Base-by-base conservation (phyloP, 129 eudicot genomes). In the Flaveria linearis region DNA sequence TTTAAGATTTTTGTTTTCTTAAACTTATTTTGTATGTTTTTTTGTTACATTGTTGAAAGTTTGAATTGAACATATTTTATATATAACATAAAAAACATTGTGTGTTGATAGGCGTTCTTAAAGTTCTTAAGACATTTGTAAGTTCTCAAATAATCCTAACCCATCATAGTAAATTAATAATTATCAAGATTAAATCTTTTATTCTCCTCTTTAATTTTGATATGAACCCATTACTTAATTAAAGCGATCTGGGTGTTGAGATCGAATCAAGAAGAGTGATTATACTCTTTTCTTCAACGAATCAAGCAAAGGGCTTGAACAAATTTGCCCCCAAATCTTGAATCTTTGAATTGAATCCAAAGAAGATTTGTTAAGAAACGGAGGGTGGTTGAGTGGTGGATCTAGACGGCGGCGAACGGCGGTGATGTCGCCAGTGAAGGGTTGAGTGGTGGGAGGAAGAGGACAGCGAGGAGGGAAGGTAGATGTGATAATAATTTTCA, bases 381-480 rank as follows among this genome's bases (percentile, higher is more conserved):
- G 39, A 33, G 39, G 39, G 39, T 33, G 39, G 39, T 28, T 26
- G 63, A 71, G 39, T 33, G 7, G 39, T 28, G 47, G 63, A 71
- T 50, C 45, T 26, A n/a, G 3, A 51, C 11, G 47, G 39, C 12
- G 41, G 2, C 3, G 5, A 58, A 4, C 5, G 42, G 13, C 14
- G 14, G 7, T 8, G 75, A 51, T 50, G 16, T 51, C 14, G 49
- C 75, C 63, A 36, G 76, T 53, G 50, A 72, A 22, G 36, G 23
- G 63, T n/a, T 30, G 79, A 14, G 72, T 64, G 72, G 72, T 69
- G 49, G 72, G 63, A 58, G 63, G 72, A 75, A 75, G 79, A 28
- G 1, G 79, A 75, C 72, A 75, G 79, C 79, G 64, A 75, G 42
- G 79, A 58, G 43, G 45, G 43, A 60, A 58, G 69, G n/a, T 58